Evolutionary conservation across 768 basidiomycete species (phyloP), one percentile per base, ranked within the genome.

Genomic region (Calocybe gangraenosa): DNA sequence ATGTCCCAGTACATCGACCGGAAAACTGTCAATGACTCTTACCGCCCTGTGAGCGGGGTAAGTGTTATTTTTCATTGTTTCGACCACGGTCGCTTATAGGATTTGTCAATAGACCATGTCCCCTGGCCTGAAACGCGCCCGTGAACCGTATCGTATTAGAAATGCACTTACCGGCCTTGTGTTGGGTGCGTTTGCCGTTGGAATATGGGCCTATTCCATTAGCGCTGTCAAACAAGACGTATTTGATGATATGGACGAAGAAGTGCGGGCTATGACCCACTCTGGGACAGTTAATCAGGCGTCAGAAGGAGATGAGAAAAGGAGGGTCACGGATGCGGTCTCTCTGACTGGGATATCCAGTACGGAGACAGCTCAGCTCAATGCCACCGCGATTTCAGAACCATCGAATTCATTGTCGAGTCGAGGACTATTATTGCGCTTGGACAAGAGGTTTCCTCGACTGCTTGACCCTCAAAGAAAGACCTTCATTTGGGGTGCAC

Each of bases 171-270:
- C 87, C 0, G 95, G 94, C 7, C 51, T 82, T 36, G 57, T 71
- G 2, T 74, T 97, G 35, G 75, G 80, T 20, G 74, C 76, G 0
- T 94, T 96, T 60, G 84, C 80, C 21, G 76, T 80, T 11, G 86
- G 84, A 20, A 82, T 96, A 7, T 98, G 91, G 80, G 74, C 82
- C 3, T 98, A 97, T 67, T 93, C 92, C 14, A 95, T 98, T 58
- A 79, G 81, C 22, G 93, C 92, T 21, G 93, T 97, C 44, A 92
- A 87, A 59, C 93, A 97, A 59, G 93, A 96, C 60, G 82, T 87
- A 32, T 96, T 95, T 60, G 82, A 86, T 53, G 90, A 92, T 60
- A 74, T 90, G 33, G 88, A 90, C 56, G 85, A 87, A 50, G 86
- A 88, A 58, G 89, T 82, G 21, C 68, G 67, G 49, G 76, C 76